Evolutionary conservation across 2,329 filamentous ascomycete species (phyloP), one percentile per base, ranked within the genome.

Genomic region (Sclerotinia trifoliorum): DNA sequence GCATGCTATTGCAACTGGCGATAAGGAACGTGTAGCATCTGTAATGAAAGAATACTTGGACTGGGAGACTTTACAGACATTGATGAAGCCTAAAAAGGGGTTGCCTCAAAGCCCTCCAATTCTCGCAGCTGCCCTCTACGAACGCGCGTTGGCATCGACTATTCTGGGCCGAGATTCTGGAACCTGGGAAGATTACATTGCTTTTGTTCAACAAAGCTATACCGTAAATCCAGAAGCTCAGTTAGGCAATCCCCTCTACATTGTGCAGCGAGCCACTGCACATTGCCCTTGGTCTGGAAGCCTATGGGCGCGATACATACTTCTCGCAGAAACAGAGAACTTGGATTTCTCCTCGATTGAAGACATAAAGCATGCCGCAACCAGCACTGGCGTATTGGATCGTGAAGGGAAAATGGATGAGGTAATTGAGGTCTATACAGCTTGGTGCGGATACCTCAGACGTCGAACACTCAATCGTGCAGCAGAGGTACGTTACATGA

Each of bases 391-490:
- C 11, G 84, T 96, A 54, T 83, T 98, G 6, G 93, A 96, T 77
- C 89, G 91, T 71, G 89, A 93, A 70, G 94, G 93, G 32, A 63
- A 49, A 19, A 90, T 97, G 84, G 88, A 93, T 62, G 91, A 94
- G 72, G 88, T 97, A 44, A 86, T 98, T 69, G 93, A 96, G 74
- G 92, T 98, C 76, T 93, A 97, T 76, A 88, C 92, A 65, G 90
- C 94, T 0, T 99, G 95, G 95, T 97, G 94, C 76, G 93, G 93
- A 62, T 98, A 94, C 74, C 84, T 99, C 26, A 93, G 94, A 73
- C 90, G 95, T 32, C 39, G 39, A 42, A 42, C 39, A 17, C 39
- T 42, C 5, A 42, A 42, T 42, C 39, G 39, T 42, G 15, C 39
- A 42, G 39, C 13, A 42, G 39, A 42, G 39, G 39, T 42, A 42